Evolutionary conservation across 768 basidiomycete species (phyloP), one percentile per base, ranked within the genome.

Genomic region (Tephrocybe rancida): DNA sequence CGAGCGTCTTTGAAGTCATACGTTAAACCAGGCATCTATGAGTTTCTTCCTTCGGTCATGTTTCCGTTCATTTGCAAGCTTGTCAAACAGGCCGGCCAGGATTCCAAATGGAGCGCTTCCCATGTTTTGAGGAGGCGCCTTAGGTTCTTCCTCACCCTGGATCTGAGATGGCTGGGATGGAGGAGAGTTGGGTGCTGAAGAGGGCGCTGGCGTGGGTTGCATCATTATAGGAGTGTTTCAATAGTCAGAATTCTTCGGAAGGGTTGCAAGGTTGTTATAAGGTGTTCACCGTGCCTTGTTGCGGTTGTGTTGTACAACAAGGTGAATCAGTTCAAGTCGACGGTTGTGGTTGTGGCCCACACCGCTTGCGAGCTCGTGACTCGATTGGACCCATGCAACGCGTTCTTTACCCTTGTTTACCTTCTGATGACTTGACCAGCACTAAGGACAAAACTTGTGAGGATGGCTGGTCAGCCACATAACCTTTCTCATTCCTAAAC

Each of bases 1-100:
- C 42, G 26, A 16, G 44, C 55, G 43, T 16, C 21, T 29, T 38
- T 25, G 53, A 57, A 24, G 10, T 67, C 87, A 69, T 78, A 94
- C 92, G 52, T 79, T 84, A 64, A 95, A 92, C 90, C 94, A 95
- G 14, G 79, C 74, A 42, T 74, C 73, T n/a, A 97, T 67, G 5
- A 87, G 71, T 62, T 81, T 88, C 56, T 81, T 82, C 55, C 90
- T 75, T 62, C 86, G 83, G 11, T 92, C 89, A 34, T 84, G 85
- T 65, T 88, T 90, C 54, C 84, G 77, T 66, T 92, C 90, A 38
- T 67, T 76, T 54, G 87, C 81, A 5, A 96, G 70, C 60, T 82
- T 87, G 57, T 88, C 84, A 72, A 95, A 95, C 35, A 97, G 76
- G 5, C 79, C 80, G 3, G 77, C 80, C 3, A 92, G 76, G 29